Evolutionary conservation across 139 green algal species (phyloP), one percentile per base, ranked within the genome.

Genomic region (Spirogloea muscicola): DNA sequence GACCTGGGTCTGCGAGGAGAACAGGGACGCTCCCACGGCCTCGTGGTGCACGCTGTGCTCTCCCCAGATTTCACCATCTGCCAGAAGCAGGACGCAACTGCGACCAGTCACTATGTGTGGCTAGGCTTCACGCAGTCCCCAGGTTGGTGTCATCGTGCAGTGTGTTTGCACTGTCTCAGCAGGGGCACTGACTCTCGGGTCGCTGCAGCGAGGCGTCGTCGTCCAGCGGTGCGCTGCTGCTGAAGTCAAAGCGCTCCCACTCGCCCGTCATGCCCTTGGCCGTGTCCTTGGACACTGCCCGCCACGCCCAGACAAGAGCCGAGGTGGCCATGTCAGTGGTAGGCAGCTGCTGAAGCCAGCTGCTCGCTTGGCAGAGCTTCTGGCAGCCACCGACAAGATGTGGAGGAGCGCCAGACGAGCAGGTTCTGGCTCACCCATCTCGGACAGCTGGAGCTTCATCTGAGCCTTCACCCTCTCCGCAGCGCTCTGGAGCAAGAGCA

Each of bases 391-490:
- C 16, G 57, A 65, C 16, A 18, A 13, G 31, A 13, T 16, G 16
- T 41, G 16, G 13, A 65, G 57, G 16, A 65, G 16, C 29, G 57
- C 13, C 16, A 65, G 16, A 13, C 13, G 13, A 65, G 16, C 13
- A 16, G 29, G 16, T 16, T 16, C 29, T 65, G 57, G 16, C 29
- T 58, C 57, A 72, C 63, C 63, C 61, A 40, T 62, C 39, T 72
- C 37, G 31, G 63, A 58, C 4, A 76, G 49, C 49, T 72, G 49
- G 5, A 58, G 49, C 49, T 76, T 76, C 13, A 46, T 76, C 49
- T 72, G 39, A 31, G 67, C 67, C 49, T 76, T 76, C 18, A 76
- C 37, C 27, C 46, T 67, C 67, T 76, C 67, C 37, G 49, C 67
- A 10, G 67, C 4, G n/a, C 25, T 72, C 67, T 76, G 67, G n/a